A percentile compares a stretch with the other conserved stretches of the same genome.
These are phyloP conservation scores for Leishmania amazonensis DNA, from an alignment of 208 protist species.

Conservation along the genomic window DNA sequence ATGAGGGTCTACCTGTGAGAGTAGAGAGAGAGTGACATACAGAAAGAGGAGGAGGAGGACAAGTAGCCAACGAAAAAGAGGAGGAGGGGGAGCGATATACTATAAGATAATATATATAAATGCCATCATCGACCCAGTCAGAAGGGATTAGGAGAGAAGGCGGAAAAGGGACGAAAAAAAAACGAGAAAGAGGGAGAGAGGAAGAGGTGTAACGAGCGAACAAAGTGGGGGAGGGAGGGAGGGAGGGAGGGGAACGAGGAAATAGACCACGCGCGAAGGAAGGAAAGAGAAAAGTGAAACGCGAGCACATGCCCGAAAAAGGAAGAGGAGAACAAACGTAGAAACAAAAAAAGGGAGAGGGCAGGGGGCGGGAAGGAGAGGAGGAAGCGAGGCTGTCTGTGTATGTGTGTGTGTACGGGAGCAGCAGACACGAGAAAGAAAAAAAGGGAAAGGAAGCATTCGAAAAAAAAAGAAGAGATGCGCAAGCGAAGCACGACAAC, in stretches of 20 bases:
- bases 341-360: neutral
- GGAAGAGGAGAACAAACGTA: neutral
- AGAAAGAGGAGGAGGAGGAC: neutral
- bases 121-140: neutral
- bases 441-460: neutral
- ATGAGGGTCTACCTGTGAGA: neutral
- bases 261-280: neutral
- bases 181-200: constrained; percentile 11
- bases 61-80: neutral
- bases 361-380: neutral
- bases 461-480: neutral
- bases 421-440: neutral
- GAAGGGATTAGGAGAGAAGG: constrained; percentile 1
- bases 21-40: neutral
- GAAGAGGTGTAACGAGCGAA: neutral
- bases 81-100: too few relatives aligned
- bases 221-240: neutral
- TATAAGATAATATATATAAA: too few relatives aligned
- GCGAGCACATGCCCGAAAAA: neutral
- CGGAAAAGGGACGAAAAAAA: neutral
- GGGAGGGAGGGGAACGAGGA: neutral
- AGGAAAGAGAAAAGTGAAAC: neutral
- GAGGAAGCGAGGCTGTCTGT: too few relatives aligned
- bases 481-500: neutral
- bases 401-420: too few relatives aligned